Base-by-base conservation (phyloP, 371 early-diverging fungal species). In the Smittium culicis region DNA sequence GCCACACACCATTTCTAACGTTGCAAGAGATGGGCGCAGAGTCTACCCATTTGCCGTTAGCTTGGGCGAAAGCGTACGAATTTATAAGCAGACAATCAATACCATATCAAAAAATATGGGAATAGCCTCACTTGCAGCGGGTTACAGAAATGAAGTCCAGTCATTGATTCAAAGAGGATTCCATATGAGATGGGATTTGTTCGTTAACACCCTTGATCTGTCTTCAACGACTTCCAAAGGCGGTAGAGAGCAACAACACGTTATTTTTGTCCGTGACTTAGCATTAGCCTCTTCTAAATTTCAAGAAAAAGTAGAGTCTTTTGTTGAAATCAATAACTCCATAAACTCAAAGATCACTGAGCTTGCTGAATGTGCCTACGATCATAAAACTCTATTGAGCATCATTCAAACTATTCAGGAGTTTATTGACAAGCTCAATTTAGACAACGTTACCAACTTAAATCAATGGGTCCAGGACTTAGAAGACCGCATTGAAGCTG, bases 41-140 rank as follows among this genome's bases (percentile, higher is more conserved):
- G 92, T 98, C 3, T 97, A 98, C 78, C 99, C 98, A 2, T 95
- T 89, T 77, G 98, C 98, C 33, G 96, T 99, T 34, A 89, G 92
- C 62, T 73, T 99, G 64, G 92, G 86, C 81, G 98, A 98, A 73
- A 90, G 96, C 1, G 88, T 95, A 20, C 80, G 96, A 30, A 93
- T 93, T 30, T 98, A 95, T 72, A 84, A 86, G 27, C 92, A 94
- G 73, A 88, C 94, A 14, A 81, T 90, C 54, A 82, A 85, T 66
- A 86, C 86, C 68, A 81, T 94, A 62, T 83, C 86, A 55, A 85
- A 85, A 61, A 87, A 92, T 71, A 83, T 82, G 2, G 87, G 84
- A 45, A 85, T 95, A 30, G 74, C 84, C 16, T 77, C 86, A 0
- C 81, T 98, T 55, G 90, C 94, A 17, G 95, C 94, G 20, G 89